These are phyloP conservation scores for Ogataea zsoltii DNA, from an alignment of 805 yeast genomes.

Conservation along the genomic window DNA sequence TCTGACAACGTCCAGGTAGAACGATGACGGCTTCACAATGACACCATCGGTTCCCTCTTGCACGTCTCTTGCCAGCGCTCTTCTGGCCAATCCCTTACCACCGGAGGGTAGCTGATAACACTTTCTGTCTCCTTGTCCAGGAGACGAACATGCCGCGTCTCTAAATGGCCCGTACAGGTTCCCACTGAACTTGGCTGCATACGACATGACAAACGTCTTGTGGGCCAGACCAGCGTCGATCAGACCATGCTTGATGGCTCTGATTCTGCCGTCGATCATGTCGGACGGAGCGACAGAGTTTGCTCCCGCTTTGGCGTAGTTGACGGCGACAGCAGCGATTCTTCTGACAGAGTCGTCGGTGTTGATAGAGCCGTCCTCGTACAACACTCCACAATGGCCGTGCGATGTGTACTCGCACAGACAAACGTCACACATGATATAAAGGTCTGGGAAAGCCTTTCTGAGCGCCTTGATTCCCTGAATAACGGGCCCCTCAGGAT, in stretches of 20 bases:
- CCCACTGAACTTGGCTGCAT: constrained; percentile 92
- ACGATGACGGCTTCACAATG: constrained; percentile 94
- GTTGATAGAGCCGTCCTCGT: constrained; percentile 84
- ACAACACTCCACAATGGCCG: constrained; percentile 95
- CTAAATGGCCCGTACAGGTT: constrained; percentile 94
- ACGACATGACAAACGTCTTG: constrained; percentile 85
- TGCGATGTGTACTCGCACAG: constrained; percentile 95
- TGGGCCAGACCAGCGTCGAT: constrained; percentile 83
- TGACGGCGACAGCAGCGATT: constrained; percentile 91
- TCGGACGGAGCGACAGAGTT: constrained; percentile 95
- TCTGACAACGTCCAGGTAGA: constrained; percentile 85
- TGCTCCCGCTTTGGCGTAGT: constrained; percentile 95
- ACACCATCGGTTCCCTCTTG: constrained; percentile 94
- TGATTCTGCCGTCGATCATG: constrained; percentile 94
- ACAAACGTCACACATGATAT: constrained; percentile 92
- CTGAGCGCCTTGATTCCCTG: constrained; percentile 67
- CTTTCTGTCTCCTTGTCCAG: constrained; percentile 87
- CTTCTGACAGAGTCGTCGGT: constrained; percentile 74
- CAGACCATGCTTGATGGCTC: constrained; percentile 83
- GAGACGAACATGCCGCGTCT: constrained; percentile 94
- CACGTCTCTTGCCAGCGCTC: constrained; percentile 85
- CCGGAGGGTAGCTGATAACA: constrained; percentile 92
- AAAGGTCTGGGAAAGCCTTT: constrained; percentile 73
- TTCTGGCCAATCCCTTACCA: constrained; percentile 89
- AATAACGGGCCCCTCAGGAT: constrained; percentile 94